phyloP scores from a whole-genome alignment of 2,329 filamentous ascomycete species.

The Aspergillus caelatus region DNA sequence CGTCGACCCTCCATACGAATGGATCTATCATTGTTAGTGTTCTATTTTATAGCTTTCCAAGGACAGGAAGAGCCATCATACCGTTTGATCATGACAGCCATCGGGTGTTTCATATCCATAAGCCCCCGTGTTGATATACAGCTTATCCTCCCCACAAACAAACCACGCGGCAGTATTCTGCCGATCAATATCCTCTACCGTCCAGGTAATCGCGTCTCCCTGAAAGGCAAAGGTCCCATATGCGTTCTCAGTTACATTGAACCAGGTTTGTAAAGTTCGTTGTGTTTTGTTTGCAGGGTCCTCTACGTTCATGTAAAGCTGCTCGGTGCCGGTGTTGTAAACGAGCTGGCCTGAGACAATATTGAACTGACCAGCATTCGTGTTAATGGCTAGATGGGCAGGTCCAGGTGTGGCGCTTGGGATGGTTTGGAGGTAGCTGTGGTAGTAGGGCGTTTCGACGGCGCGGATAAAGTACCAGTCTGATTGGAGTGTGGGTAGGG shows the following conservation, averaged over 20 bases:
- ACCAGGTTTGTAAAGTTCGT: constrained; percentile 14
- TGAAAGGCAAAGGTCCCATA: constrained; percentile 17
- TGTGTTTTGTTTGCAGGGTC: constrained; percentile 12
- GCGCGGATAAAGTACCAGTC: constrained; percentile 16
- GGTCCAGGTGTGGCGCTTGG: constrained; percentile 8
- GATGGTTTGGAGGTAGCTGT: constrained; percentile 17
- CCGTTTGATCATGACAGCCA: constrained; percentile 16
- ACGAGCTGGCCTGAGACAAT: constrained; percentile 13
- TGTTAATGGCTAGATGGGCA: constrained; percentile 10
- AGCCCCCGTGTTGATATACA: constrained; percentile 16
- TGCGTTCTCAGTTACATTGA: constrained; percentile 13
- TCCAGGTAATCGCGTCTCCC: constrained; percentile 15
- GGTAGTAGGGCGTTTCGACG: constrained; percentile 13
- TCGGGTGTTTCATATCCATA: constrained; percentile 13
- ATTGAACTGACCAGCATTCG: constrained; percentile 17
- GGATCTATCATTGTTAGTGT: background rate
- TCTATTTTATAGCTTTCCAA: background rate
- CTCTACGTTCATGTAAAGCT: constrained; percentile 17
- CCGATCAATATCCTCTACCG: constrained; percentile 11
- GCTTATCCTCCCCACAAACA: constrained; percentile 11
- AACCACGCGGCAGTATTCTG: constrained; percentile 16
- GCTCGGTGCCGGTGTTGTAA: constrained; percentile 12
- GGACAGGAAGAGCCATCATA: background rate
- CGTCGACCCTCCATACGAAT: background rate
- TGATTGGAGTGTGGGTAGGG: constrained; percentile 8